phyloP scores from a whole-genome alignment of 2,329 filamentous ascomycete species.

The Trichoderma aggressivum region DNA sequence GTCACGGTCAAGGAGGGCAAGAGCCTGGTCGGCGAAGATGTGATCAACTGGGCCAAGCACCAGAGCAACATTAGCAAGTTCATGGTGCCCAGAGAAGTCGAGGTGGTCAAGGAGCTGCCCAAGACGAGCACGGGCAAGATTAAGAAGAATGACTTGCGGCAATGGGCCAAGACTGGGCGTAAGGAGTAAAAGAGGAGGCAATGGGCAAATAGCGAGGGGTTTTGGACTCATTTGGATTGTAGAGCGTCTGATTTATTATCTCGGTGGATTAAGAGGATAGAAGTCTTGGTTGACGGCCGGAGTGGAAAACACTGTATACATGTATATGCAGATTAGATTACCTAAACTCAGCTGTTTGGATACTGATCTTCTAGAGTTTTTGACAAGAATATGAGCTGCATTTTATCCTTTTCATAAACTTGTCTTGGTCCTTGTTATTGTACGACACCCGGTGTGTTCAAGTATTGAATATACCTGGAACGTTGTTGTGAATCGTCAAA shows the following conservation, averaged over 20 bases:
- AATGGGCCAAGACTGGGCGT: constrained; percentile 61
- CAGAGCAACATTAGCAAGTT: constrained; percentile 81
- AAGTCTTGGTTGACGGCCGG: background rate
- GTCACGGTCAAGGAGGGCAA: constrained; percentile 74
- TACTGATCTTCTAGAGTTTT: background rate
- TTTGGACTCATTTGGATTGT: background rate
- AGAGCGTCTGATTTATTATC: background rate
- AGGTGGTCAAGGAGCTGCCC: constrained; percentile 81
- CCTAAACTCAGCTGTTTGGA: background rate
- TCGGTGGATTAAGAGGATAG: background rate
- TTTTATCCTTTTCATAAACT: background rate
- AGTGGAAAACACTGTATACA: background rate
- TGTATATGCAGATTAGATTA: background rate
- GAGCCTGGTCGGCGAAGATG: constrained; percentile 47
- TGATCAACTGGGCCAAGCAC: constrained; percentile 84
- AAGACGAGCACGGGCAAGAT: constrained; percentile 98
- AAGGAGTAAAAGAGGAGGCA: constrained; percentile 16
- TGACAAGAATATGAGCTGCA: background rate
- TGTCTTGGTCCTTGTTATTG: background rate
- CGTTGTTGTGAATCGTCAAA: background rate
- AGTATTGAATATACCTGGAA: too few relatives aligned
- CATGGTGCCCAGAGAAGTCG: constrained; percentile 73
- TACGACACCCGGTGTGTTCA: too few relatives aligned
- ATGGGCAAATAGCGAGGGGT: background rate
- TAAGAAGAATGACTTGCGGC: constrained; percentile 86